phyloP scores from a whole-genome alignment of 1,284 basidiomycete species.

The Apiotrichum brassicae region DNA sequence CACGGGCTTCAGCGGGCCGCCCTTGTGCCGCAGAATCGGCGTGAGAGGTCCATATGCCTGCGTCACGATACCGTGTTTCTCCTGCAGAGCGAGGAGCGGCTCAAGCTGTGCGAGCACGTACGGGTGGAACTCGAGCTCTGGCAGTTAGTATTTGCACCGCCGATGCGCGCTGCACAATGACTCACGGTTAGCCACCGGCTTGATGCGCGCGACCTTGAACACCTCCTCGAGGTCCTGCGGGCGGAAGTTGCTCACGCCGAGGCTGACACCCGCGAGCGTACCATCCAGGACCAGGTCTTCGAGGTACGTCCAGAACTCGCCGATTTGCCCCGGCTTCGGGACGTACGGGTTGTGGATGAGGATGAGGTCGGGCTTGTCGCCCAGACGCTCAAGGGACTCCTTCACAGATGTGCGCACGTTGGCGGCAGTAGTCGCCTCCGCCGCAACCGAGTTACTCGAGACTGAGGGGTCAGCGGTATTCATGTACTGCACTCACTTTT shows the following conservation, averaged over 20 bases:
- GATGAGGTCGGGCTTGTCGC: constrained; percentile 29
- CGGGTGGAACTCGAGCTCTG: constrained; percentile 66
- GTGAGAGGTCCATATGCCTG: constrained; percentile 56
- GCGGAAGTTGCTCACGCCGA: constrained; percentile 44
- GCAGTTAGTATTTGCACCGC: neutral
- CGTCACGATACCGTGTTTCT: constrained; percentile 58
- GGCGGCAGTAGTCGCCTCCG: constrained; percentile 11
- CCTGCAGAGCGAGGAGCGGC: constrained; percentile 55
- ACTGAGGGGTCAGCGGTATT: neutral
- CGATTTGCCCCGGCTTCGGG: constrained; percentile 23
- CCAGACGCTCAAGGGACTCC: constrained; percentile 23
- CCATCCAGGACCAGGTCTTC: constrained; percentile 48
- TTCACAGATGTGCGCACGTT: constrained; percentile 22
- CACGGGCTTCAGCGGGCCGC: constrained; percentile 54
- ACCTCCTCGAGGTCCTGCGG: constrained; percentile 37
- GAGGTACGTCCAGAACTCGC: constrained; percentile 29
- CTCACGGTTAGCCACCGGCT: constrained; percentile 61
- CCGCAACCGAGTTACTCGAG: neutral
- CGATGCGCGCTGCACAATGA: neutral
- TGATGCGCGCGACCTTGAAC: constrained; percentile 50
- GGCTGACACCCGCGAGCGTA: constrained; percentile 54
- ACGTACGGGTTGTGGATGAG: constrained; percentile 36
- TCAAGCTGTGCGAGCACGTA: constrained; percentile 60
- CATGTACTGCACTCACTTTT: constrained; percentile 41
- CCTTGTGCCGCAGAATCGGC: constrained; percentile 56